phyloP scores from a whole-genome alignment of 306 rosid species.

The Citrullus colocynthis region DNA sequence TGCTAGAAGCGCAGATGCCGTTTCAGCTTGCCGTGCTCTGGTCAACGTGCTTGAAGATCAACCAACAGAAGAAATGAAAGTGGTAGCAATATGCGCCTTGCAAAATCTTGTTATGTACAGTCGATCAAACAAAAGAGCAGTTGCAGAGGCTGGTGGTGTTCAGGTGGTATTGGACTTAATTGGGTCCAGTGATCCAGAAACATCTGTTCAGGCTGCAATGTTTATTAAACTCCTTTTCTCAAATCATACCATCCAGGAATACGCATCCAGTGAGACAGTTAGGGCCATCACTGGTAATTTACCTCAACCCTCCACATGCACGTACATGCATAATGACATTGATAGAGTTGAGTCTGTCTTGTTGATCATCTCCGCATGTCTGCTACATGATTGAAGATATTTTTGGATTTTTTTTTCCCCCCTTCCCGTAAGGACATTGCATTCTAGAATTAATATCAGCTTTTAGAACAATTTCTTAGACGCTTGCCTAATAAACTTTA shows the following conservation, averaged over 20 bases:
- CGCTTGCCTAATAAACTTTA: neutral
- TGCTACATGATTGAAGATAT: neutral
- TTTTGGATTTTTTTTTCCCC: neutral
- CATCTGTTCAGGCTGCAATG: constrained; percentile 96
- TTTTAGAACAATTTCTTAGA: neutral
- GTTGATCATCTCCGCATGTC: neutral
- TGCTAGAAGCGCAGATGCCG: constrained; percentile 90
- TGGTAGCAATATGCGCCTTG: constrained; percentile 93
- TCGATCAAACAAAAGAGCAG: constrained; percentile 91
- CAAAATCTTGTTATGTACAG: constrained; percentile 98
- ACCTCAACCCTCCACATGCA: constrained; percentile 14
- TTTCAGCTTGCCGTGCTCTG: constrained; percentile 95
- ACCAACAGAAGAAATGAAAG: constrained; percentile 99
- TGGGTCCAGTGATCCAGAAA: constrained; percentile 90
- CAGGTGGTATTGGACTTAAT: constrained; percentile 94
- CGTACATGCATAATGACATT: neutral
- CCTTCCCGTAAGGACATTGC: neutral
- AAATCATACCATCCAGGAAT: constrained; percentile 93
- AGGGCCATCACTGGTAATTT: constrained; percentile 82
- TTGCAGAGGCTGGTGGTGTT: constrained; percentile 99
- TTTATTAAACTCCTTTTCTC: constrained; percentile 92
- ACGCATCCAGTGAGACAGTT: constrained; percentile 97
- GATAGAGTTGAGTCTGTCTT: neutral
- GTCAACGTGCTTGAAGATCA: constrained; percentile 98
- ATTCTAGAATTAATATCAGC: neutral